A percentile compares a stretch with the other conserved stretches of the same genome.
Conservation (phyloP, 129 eudicot genomes). For the Flaveria linearis region DNA sequence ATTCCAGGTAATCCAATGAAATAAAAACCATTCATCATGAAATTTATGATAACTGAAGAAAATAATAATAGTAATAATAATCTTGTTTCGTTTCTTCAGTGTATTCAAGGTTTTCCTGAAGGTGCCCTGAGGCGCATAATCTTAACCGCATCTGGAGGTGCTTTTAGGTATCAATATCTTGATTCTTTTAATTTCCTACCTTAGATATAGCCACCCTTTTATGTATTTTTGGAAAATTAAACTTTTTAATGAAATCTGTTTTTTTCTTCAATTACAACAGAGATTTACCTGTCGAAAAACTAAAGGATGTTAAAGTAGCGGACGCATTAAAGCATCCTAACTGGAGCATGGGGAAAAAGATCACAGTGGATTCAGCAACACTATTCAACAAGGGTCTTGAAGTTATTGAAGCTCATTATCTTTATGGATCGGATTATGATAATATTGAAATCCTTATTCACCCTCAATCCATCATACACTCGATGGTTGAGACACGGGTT, state of each 20-base stretch:
- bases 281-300: conserved; percentile 92
- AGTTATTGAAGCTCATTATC: conserved; percentile 98
- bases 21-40: neutral
- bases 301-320: conserved; percentile 88
- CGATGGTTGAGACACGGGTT: conserved; percentile 97
- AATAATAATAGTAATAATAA: neutral
- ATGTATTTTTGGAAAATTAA: neutral
- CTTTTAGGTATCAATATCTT: conserved; percentile 65
- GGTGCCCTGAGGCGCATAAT: conserved; percentile 92
- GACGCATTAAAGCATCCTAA: conserved; percentile 97
- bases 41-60: neutral
- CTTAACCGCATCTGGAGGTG: conserved; percentile 97
- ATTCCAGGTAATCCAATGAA: conserved; percentile 56
- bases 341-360: conserved; percentile 98
- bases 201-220: neutral
- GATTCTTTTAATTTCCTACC: neutral
- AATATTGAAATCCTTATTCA: conserved; percentile 90
- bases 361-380: conserved; percentile 96
- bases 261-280: conserved; percentile 32
- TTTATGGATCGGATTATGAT: conserved; percentile 83
- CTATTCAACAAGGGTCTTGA: conserved; percentile 97
- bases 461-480: conserved; percentile 95
- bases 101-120: conserved; percentile 96
- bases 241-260: conserved; percentile 14
- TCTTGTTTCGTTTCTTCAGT: conserved; percentile 42